Conservation (phyloP, 805 yeast species). For the Nakazawaea sp. region DNA sequence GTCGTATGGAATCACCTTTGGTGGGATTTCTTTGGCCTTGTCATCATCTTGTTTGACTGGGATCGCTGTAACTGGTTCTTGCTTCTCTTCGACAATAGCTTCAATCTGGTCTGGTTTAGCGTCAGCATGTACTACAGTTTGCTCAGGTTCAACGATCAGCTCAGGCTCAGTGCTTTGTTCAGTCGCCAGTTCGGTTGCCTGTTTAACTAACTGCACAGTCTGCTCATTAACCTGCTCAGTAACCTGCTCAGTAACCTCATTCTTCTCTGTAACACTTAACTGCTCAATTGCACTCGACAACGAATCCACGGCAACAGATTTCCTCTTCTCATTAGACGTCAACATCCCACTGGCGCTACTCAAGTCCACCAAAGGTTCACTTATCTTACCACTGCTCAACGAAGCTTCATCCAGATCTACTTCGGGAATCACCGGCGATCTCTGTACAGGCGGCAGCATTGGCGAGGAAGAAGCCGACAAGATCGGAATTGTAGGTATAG, state of each 20-base stretch:
- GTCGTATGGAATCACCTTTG: neutral
- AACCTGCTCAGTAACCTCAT: neutral
- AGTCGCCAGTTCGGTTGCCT: neutral
- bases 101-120: neutral
- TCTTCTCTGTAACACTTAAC: constrained; percentile 1
- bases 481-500: too few relatives aligned
- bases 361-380: constrained; percentile 26
- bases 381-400: too few relatives aligned
- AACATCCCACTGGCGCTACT: constrained; percentile 24
- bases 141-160: neutral
- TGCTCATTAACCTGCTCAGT: constrained; percentile 2
- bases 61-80: neutral
- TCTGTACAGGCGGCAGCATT: too few relatives aligned
- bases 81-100: neutral
- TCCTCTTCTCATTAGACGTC: constrained; percentile 19
- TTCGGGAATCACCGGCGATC: too few relatives aligned
- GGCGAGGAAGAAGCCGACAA: too few relatives aligned
- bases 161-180: neutral
- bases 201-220: neutral
- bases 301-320: constrained; percentile 25
- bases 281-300: constrained; percentile 26
- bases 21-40: neutral
- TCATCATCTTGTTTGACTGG: constrained; percentile 11
- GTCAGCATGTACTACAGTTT: neutral
- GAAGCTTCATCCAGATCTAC: too few relatives aligned